A percentile compares a stretch with the other conserved stretches of the same genome.
phyloP scores from a whole-genome alignment of 148 eudicot species.

The Chenopodium formosanum region DNA sequence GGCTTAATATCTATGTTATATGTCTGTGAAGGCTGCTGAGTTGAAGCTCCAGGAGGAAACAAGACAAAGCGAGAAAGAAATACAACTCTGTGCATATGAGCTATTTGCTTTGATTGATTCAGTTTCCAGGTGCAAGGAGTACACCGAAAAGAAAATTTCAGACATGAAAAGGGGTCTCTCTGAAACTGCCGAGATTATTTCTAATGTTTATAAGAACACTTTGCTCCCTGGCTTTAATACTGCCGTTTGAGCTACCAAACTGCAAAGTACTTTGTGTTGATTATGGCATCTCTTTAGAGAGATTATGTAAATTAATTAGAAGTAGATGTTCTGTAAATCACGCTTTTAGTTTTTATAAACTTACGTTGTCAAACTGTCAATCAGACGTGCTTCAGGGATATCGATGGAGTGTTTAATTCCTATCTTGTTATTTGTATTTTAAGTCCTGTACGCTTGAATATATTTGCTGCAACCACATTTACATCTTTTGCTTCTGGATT shows the following conservation, averaged over 20 bases:
- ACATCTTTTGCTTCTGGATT: too few species aligned
- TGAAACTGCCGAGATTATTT: conserved; percentile 43
- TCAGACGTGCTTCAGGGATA: not conserved
- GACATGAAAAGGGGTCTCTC: conserved; percentile 53
- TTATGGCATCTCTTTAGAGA: too few species aligned
- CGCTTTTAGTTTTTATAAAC: not conserved
- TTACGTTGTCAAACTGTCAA: not conserved
- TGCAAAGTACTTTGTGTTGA: not conserved
- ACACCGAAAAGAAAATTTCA: conserved; percentile 48
- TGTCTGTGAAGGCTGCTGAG: conserved; percentile 49
- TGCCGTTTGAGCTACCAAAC: not conserved
- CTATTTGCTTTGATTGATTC: conserved; percentile 63
- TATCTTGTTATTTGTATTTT: not conserved
- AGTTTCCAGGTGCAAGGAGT: conserved; percentile 74
- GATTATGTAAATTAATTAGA: not conserved
- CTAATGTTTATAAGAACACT: conserved; percentile 47
- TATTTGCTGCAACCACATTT: not conserved
- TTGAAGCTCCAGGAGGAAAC: conserved; percentile 50
- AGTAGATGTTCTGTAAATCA: not conserved
- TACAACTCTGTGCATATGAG: conserved; percentile 62
- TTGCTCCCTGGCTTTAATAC: conserved; percentile 26
- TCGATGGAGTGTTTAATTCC: not conserved
- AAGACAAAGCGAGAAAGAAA: conserved; percentile 52
- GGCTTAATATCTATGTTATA: not conserved
- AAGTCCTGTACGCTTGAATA: not conserved